A percentile compares a stretch with the other conserved stretches of the same genome.
phyloP scores from a whole-genome alignment of 2,329 filamentous ascomycete genomes.

The Akanthomyces muscarius region DNA sequence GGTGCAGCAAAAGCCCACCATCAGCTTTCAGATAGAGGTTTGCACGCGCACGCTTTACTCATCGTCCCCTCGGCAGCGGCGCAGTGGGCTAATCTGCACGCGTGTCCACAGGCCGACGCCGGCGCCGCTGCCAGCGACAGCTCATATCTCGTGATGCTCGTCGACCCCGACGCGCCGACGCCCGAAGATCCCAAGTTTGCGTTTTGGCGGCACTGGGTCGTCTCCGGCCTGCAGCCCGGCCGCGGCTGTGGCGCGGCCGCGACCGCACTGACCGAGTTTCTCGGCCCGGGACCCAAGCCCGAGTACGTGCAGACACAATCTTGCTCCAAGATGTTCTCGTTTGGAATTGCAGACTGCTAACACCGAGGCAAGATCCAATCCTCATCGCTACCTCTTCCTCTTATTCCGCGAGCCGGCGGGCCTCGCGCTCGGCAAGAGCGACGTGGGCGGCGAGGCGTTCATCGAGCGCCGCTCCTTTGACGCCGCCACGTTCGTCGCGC shows the following conservation, averaged over 20 bases:
- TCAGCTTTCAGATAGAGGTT: too few species aligned
- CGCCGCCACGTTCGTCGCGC: slow-evolving; percentile 35
- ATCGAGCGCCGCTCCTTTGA: slow-evolving; percentile 42
- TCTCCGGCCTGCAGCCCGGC: slow-evolving; percentile 38
- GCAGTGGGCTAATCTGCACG: too few species aligned
- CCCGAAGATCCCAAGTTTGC: slow-evolving; percentile 52
- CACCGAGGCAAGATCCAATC: slow-evolving; percentile 35
- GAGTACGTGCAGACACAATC: slow-evolving; percentile 31
- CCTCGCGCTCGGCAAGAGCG: too few species aligned
- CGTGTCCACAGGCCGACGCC: too few species aligned
- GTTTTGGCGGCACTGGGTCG: slow-evolving; percentile 53
- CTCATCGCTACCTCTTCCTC: slow-evolving; percentile 39
- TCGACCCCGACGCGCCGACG: slow-evolving; percentile 53
- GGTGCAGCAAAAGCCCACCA: too few species aligned
- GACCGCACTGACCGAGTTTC: slow-evolving; percentile 37
- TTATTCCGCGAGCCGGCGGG: too few species aligned
- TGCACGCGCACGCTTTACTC: too few species aligned
- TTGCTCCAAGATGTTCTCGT: too few species aligned
- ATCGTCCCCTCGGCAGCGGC: too few species aligned
- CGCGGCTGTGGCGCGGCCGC: slow-evolving; percentile 27
- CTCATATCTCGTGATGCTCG: slow-evolving; percentile 32
- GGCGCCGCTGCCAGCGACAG: too few species aligned
- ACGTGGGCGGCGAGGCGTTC: slow-evolving; percentile 24
- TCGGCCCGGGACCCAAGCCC: slow-evolving; percentile 43
- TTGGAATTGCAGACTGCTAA: background rate